A percentile compares a stretch with the other conserved stretches of the same genome.
Conservation (phyloP, 1,284 basidiomycete species). For the Trametes versicolor region DNA sequence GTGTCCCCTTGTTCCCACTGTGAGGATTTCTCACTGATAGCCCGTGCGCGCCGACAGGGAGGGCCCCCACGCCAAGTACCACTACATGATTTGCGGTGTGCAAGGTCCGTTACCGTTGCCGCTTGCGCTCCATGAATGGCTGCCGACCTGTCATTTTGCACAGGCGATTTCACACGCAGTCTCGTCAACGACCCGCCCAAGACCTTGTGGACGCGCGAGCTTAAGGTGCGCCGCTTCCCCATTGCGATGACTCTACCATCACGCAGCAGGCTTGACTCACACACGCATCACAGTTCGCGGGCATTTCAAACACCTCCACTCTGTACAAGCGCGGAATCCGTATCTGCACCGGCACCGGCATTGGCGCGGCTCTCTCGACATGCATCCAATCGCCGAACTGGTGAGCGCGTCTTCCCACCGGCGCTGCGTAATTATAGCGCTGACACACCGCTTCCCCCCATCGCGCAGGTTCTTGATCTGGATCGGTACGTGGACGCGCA, state of each 20-base stretch:
- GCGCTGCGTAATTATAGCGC: slow-evolving; percentile 21
- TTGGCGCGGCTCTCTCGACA: slow-evolving; percentile 79
- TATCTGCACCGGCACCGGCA: slow-evolving; percentile 81
- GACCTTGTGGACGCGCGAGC: slow-evolving; percentile 75
- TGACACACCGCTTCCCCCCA: slow-evolving; percentile 28
- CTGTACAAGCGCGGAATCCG: slow-evolving; percentile 80
- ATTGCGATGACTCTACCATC: slow-evolving; percentile 14
- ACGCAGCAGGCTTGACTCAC: slow-evolving; percentile 13
- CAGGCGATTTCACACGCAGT: slow-evolving; percentile 76
- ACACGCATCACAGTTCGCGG: slow-evolving; percentile 64
- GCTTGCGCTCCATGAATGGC: slow-evolving; percentile 13
- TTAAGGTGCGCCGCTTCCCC: slow-evolving; percentile 60
- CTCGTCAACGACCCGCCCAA: slow-evolving; percentile 75
- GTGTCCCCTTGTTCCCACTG: slow-evolving; percentile 33
- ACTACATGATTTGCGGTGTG: slow-evolving; percentile 82
- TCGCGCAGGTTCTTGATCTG: slow-evolving; percentile 74
- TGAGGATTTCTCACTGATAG: slow-evolving; percentile 28
- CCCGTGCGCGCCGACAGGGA: slow-evolving; percentile 53
- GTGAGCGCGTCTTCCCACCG: slow-evolving; percentile 49
- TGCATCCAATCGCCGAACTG: slow-evolving; percentile 77
- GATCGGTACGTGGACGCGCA: slow-evolving; percentile 64
- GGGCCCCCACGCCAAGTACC: slow-evolving; percentile 72
- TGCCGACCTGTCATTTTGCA: slow-evolving; percentile 11
- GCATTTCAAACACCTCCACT: slow-evolving; percentile 80
- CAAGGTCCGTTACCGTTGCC: slow-evolving; percentile 55